Evolutionary conservation across 495 filamentous ascomycete genomes (phyloP).

Genomic region (Schizothecium vesticola): DNA sequence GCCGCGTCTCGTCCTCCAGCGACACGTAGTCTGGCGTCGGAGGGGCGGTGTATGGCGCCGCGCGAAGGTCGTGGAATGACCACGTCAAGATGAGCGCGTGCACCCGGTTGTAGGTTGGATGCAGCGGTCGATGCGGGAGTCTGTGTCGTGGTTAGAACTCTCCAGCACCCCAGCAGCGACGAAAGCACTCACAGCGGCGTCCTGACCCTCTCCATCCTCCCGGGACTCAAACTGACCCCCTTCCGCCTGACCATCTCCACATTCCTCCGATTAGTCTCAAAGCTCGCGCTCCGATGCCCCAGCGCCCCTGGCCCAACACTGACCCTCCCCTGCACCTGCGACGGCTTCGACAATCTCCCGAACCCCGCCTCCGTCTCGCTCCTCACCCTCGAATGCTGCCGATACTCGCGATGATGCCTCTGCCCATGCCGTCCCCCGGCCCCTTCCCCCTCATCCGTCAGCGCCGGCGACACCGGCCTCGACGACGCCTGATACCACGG

Average conservation of each 20-base stretch:
- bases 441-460: not conserved
- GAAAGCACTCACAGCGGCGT: slow-evolving; percentile 12
- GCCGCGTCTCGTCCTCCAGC: slow-evolving; percentile 30
- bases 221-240: slow-evolving; percentile 3
- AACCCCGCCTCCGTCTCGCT: slow-evolving; percentile 1
- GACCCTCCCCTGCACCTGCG: slow-evolving; percentile 3
- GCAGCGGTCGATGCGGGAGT: slow-evolving; percentile 9
- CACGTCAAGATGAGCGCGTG: slow-evolving; percentile 30
- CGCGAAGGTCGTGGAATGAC: slow-evolving; percentile 28
- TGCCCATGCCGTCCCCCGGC: not conserved
- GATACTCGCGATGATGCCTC: not conserved
- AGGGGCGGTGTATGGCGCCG: slow-evolving; percentile 23
- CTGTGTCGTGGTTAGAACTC: slow-evolving; percentile 3
- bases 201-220: not conserved
- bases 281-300: slow-evolving; percentile 14
- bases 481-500: not conserved
- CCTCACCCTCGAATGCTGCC: not conserved
- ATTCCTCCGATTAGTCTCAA: not conserved
- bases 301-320: slow-evolving; percentile 4
- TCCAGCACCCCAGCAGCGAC: not conserved
- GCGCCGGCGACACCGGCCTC: not conserved
- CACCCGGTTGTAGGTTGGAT: slow-evolving; percentile 23
- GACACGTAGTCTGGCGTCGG: slow-evolving; percentile 23
- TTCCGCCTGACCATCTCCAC: slow-evolving; percentile 1
- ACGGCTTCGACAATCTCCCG: not conserved